A percentile compares a stretch with the other conserved stretches of the same genome.
phyloP scores from a whole-genome alignment of 306 rosid species.

The Lupinus albus region DNA sequence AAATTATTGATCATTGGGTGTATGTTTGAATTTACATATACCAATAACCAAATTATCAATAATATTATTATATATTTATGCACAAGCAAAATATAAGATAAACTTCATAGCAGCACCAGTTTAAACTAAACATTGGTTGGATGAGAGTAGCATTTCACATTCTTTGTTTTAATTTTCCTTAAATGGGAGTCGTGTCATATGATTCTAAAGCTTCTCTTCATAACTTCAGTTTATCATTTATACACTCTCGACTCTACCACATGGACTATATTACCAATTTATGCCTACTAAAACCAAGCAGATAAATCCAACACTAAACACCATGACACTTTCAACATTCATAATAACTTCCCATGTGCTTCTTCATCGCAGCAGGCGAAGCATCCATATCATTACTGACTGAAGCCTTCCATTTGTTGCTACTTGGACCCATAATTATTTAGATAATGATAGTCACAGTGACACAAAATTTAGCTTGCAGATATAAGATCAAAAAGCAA shows the following conservation, averaged over 20 bases:
- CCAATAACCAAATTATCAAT: not conserved
- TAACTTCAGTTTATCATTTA: no score
- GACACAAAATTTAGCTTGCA: not conserved
- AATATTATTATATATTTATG: not conserved
- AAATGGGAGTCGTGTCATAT: no score
- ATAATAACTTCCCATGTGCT: not conserved
- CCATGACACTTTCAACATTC: not conserved
- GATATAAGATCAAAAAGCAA: not conserved
- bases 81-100: slow-evolving; percentile 1
- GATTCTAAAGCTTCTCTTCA: no score
- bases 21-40: not conserved
- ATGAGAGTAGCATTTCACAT: not conserved
- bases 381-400: slow-evolving; percentile 5
- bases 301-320: not conserved
- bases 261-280: not conserved
- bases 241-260: no score
- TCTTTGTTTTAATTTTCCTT: no score
- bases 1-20: not conserved
- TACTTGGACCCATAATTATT: not conserved
- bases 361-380: not conserved
- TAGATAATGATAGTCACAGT: not conserved
- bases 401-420: not conserved
- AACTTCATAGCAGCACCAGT: not conserved
- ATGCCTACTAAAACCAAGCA: not conserved
- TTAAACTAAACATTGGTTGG: not conserved